phyloP scores from a whole-genome alignment of 495 filamentous ascomycete genomes.

The Xylaria castorea region DNA sequence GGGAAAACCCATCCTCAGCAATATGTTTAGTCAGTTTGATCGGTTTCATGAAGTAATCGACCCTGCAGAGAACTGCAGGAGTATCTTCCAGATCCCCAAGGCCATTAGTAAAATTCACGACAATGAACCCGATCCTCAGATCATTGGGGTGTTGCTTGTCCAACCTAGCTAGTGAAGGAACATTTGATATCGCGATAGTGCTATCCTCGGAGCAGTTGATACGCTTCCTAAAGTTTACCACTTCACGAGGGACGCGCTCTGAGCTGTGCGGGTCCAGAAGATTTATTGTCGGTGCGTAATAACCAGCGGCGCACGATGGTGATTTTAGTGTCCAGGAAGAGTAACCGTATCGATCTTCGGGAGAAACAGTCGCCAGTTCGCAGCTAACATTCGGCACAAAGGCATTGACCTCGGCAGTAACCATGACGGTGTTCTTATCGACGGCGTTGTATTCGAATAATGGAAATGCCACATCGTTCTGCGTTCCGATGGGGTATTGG shows the following conservation, averaged over 20 bases:
- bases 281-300: no score
- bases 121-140: no score
- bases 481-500: background rate
- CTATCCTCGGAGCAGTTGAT: background rate
- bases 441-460: background rate
- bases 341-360: no score
- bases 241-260: no score
- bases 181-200: no score
- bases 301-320: background rate
- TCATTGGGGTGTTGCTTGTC: no score
- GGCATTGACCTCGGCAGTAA: background rate
- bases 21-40: background rate
- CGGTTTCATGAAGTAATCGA: background rate
- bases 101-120: no score
- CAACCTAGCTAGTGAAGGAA: no score
- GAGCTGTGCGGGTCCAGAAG: no score
- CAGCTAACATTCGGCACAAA: background rate
- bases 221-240: no score
- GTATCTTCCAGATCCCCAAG: no score
- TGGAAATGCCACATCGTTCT: background rate
- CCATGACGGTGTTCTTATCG: background rate
- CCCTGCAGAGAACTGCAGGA: background rate
- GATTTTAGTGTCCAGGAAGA: background rate
- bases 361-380: background rate
- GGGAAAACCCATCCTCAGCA: background rate